phyloP scores from a whole-genome alignment of 495 filamentous ascomycete species.

The Endocarpon pusillum region DNA sequence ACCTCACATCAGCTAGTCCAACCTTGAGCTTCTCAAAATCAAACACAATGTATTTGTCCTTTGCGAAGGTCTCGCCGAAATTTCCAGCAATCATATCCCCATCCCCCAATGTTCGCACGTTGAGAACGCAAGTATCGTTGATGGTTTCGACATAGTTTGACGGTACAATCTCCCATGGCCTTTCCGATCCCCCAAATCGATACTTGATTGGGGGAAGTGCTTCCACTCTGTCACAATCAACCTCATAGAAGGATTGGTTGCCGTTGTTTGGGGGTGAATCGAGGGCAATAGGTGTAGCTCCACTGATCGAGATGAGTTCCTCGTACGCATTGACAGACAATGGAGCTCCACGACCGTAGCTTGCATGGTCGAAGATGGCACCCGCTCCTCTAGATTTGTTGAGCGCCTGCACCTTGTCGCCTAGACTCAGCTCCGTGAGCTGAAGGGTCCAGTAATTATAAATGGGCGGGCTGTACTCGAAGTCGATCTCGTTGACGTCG shows the following conservation, averaged over 20 bases:
- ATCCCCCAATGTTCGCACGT: slow-evolving; percentile 4
- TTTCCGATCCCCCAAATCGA: slow-evolving; percentile 2
- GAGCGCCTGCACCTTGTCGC: slow-evolving; percentile 3
- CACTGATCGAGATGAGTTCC: slow-evolving; percentile 1
- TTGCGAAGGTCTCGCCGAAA: slow-evolving; percentile 6
- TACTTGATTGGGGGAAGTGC: slow-evolving; percentile 4
- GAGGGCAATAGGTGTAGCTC: slow-evolving; percentile 2
- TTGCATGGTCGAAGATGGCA: slow-evolving; percentile 5
- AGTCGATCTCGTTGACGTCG: slow-evolving; percentile 5
- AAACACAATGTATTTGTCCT: slow-evolving; percentile 5
- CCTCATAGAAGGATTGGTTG: slow-evolving; percentile 4
- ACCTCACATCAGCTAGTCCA: slow-evolving; percentile 4
- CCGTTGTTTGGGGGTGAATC: slow-evolving; percentile 4
- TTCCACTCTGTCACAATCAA: slow-evolving; percentile 3
- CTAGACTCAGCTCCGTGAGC: slow-evolving; percentile 4
- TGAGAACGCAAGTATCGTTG: slow-evolving; percentile 4
- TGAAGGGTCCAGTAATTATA: slow-evolving; percentile 5
- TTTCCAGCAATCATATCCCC: slow-evolving; percentile 5
- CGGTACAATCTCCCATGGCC: slow-evolving; percentile 4
- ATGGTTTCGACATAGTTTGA: slow-evolving; percentile 2
- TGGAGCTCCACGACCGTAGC: slow-evolving; percentile 5
- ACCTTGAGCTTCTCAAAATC: slow-evolving; percentile 5
- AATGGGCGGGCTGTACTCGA: slow-evolving; percentile 3
- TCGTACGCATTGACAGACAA: slow-evolving; percentile 4
- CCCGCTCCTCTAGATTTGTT: slow-evolving; percentile 3